A percentile compares a stretch with the other conserved stretches of the same genome.
Conservation (phyloP, 228 moss, liverwort and hornwort species). For the Sphagnum magellanicum region DNA sequence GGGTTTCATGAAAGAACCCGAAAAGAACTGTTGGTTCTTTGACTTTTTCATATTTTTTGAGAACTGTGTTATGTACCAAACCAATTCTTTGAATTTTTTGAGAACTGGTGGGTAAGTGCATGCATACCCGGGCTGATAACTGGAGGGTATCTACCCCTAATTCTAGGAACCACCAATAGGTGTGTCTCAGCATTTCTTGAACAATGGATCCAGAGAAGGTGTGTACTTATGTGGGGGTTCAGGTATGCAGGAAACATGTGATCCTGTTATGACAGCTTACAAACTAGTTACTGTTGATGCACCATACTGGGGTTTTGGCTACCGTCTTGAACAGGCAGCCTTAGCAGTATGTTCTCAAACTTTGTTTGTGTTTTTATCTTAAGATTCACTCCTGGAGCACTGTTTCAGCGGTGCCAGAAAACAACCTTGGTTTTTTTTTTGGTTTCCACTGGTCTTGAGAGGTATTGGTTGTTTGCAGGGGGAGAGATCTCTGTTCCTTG, state of each 20-base stretch:
- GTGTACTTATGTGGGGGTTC: not conserved
- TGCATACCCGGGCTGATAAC: no score
- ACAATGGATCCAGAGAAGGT: no score
- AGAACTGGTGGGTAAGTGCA: no score
- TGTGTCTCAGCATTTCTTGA: no score
- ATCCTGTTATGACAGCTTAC: constrained; percentile 91
- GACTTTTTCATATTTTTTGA: no score
- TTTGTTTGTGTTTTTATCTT: not conserved
- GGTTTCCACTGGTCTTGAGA: not conserved
- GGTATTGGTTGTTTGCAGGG: constrained; percentile 24
- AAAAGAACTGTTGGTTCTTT: no score
- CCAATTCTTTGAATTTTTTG: no score
- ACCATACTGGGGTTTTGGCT: constrained; percentile 96
- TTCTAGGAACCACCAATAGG: not conserved
- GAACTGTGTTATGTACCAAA: no score
- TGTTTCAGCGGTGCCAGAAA: not conserved
- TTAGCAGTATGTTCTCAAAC: constrained; percentile 42
- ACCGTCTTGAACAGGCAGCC: constrained; percentile 83
- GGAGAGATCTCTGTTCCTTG: constrained; percentile 71
- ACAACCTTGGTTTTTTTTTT: not conserved
- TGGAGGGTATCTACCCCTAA: no score
- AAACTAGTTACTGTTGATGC: constrained; percentile 91
- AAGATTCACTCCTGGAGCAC: not conserved
- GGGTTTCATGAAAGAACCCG: no score
- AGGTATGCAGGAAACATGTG: constrained; percentile 37